These are phyloP conservation scores for Pythium inflatum DNA, from an alignment of 352 stramenopile genomes.

Conservation along the genomic window DNA sequence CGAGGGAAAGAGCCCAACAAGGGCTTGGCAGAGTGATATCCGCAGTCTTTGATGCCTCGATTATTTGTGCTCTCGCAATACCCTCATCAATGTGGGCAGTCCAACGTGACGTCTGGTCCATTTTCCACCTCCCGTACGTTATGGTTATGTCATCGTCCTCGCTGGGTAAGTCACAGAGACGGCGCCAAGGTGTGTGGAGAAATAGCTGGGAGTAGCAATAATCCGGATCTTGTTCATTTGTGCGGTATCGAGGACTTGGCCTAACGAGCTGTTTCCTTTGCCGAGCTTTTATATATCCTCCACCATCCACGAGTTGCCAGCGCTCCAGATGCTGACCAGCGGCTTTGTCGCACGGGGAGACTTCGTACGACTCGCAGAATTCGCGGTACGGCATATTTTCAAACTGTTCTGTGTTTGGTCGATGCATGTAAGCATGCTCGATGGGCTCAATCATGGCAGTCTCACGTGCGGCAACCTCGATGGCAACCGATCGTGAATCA, in stretches of 20 bases:
- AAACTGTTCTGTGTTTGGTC: neutral
- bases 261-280: too few species aligned
- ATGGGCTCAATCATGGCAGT: too few species aligned
- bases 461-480: too few species aligned
- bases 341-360: neutral
- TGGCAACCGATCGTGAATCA: too few species aligned
- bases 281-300: constrained; percentile 2
- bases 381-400: neutral
- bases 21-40: too few species aligned
- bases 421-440: neutral
- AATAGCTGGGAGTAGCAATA: constrained; percentile 3
- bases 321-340: neutral
- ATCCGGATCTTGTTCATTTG: neutral
- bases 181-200: neutral
- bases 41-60: too few species aligned
- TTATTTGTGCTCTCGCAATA: too few species aligned
- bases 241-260: neutral
- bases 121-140: too few species aligned
- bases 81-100: too few species aligned
- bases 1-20: too few species aligned
- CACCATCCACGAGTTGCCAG: neutral
- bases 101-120: too few species aligned
- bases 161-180: neutral
- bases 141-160: neutral
- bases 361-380: neutral